Percentiles rank a stretch among this genome's conserved stretches.
These are phyloP conservation scores for Trichodelitschia bisporula DNA, from an alignment of 495 filamentous ascomycete genomes.

Conservation along the genomic window DNA sequence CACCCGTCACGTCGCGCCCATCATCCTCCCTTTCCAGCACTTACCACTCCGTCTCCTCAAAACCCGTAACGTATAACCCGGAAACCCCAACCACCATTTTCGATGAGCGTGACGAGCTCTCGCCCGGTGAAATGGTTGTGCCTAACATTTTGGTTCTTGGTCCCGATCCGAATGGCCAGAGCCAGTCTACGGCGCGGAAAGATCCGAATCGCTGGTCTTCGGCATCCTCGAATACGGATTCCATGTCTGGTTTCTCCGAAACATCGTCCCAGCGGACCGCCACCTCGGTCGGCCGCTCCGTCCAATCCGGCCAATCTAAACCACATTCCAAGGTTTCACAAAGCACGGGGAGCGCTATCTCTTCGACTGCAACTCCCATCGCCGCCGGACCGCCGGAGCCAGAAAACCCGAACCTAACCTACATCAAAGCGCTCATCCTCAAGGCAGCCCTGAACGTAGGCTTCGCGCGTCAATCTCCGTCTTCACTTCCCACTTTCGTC, in stretches of 20 bases:
- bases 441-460: constrained; percentile 66
- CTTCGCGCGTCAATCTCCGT: constrained; percentile 28
- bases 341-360: constrained; percentile 8
- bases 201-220: constrained; percentile 41
- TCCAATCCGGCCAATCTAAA: too few species aligned
- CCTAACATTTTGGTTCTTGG: constrained; percentile 76
- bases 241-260: constrained; percentile 24
- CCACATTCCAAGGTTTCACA: too few species aligned
- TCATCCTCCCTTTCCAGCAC: constrained; percentile 2
- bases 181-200: constrained; percentile 8
- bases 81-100: constrained; percentile 88
- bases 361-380: constrained; percentile 45
- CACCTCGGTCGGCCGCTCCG: constrained; percentile 4
- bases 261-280: neutral
- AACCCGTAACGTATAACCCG: constrained; percentile 25
- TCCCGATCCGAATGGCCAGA: constrained; percentile 18
- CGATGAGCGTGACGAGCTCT: constrained; percentile 53
- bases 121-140: constrained; percentile 48
- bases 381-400: constrained; percentile 19
- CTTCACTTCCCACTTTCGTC: constrained; percentile 40
- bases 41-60: too few species aligned
- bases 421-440: constrained; percentile 48
- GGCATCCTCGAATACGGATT: constrained; percentile 40
- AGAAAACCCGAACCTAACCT: constrained; percentile 49
- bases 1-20: constrained; percentile 6